Conservation (phyloP, 345 rosid species). For the Populus nigra region DNA sequence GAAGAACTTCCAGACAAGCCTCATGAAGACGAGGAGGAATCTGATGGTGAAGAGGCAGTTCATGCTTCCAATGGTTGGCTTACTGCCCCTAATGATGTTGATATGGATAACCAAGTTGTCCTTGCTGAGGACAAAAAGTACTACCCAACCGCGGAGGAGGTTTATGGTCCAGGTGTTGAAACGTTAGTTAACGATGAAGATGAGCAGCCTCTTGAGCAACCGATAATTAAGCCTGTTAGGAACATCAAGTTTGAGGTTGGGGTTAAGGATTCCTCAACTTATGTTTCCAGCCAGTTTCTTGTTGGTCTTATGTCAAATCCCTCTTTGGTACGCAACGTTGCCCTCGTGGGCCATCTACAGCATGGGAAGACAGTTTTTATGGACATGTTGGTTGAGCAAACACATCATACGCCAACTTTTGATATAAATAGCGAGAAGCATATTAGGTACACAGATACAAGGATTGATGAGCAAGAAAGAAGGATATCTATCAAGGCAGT, state of each 20-base stretch:
- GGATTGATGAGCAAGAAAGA: conserved; percentile 96
- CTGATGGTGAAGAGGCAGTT: conserved; percentile 56
- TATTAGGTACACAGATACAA: conserved; percentile 83
- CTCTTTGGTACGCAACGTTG: conserved; percentile 78
- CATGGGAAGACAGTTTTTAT: conserved; percentile 93
- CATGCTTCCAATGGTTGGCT: conserved; percentile 79
- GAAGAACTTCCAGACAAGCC: conserved; percentile 60
- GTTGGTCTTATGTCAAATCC: conserved; percentile 95
- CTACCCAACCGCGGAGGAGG: conserved; percentile 98
- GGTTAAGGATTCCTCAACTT: conserved; percentile 84
- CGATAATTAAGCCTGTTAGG: conserved; percentile 80
- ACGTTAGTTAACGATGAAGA: conserved; percentile 96
- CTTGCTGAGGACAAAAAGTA: conserved; percentile 97
- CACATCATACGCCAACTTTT: conserved; percentile 85
- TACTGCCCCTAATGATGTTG: conserved; percentile 67
- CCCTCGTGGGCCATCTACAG: conserved; percentile 92
- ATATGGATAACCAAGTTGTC: conserved; percentile 89
- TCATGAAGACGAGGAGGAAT: conserved; percentile 46
- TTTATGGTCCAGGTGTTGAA: conserved; percentile 92
- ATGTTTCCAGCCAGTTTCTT: conserved; percentile 89
- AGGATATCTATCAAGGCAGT: conserved; percentile 89
- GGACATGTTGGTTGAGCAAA: conserved; percentile 99
- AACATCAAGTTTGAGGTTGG: conserved; percentile 90
- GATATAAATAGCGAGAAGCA: conserved; percentile 83
- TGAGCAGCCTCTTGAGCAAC: conserved; percentile 86